phyloP scores from a whole-genome alignment of 2,329 filamentous ascomycete species.

The Aspergillus ochraceus region DNA sequence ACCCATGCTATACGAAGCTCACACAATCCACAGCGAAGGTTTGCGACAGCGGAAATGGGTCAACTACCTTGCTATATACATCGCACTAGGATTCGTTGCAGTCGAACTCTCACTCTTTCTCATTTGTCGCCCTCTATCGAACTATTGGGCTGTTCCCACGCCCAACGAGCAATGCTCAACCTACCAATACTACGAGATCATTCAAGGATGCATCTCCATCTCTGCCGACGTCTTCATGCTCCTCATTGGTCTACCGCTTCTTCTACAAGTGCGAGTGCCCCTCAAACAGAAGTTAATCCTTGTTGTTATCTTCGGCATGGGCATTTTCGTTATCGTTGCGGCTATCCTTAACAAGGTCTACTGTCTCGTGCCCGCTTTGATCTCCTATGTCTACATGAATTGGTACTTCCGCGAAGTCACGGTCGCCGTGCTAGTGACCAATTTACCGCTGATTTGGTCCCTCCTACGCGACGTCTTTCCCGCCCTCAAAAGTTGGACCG shows the following conservation, averaged over 20 bases:
- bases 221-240: conserved; percentile 47
- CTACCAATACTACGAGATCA: conserved; percentile 48
- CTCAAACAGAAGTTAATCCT: conserved; percentile 46
- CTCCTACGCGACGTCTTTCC: conserved; percentile 52
- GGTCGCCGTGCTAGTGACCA: conserved; percentile 50
- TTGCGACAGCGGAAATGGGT: conserved; percentile 37
- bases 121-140: conserved; percentile 51
- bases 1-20: not conserved
- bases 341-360: conserved; percentile 53
- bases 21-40: conserved; percentile 26
- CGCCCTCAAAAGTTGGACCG: conserved; percentile 41
- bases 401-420: conserved; percentile 51
- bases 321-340: conserved; percentile 49
- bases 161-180: conserved; percentile 43
- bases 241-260: conserved; percentile 43
- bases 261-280: conserved; percentile 42
- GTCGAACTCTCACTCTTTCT: conserved; percentile 53
- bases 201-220: conserved; percentile 48
- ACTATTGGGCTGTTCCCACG: conserved; percentile 55
- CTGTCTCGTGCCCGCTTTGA: conserved; percentile 42
- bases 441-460: conserved; percentile 54
- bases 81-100: conserved; percentile 47
- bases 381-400: conserved; percentile 47
- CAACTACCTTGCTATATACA: conserved; percentile 43
- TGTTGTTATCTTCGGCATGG: conserved; percentile 45